Evolutionary conservation across 345 rosid genomes (phyloP).

Genomic region (Hibiscus trionum): DNA sequence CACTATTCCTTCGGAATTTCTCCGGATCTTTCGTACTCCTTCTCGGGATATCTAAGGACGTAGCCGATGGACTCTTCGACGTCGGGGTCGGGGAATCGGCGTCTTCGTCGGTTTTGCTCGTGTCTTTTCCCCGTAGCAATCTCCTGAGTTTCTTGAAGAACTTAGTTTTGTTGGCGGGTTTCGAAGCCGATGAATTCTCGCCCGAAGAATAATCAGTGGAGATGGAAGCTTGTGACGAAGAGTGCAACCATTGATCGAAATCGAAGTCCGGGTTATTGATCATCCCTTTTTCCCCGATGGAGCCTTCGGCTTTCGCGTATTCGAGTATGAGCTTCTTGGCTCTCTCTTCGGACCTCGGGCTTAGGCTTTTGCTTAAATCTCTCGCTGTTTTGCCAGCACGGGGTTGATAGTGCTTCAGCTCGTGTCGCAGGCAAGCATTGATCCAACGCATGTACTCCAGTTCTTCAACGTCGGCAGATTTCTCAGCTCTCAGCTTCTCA

Average conservation of each 20-base stretch:
- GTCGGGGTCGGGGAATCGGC: constrained; percentile 20
- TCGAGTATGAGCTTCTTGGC: constrained; percentile 80
- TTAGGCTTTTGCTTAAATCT: constrained; percentile 71
- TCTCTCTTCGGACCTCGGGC: constrained; percentile 68
- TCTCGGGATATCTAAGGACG: constrained; percentile 49
- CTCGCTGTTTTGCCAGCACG: constrained; percentile 69
- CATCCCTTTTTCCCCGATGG: constrained; percentile 26
- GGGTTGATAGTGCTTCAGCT: constrained; percentile 66
- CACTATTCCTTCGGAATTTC: constrained; percentile 19
- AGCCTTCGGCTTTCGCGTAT: constrained; percentile 52
- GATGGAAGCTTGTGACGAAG: constrained; percentile 41
- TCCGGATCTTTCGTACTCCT: constrained; percentile 25
- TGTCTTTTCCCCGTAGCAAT: constrained; percentile 59
- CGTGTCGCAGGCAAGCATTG: constrained; percentile 82
- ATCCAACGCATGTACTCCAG: constrained; percentile 85
- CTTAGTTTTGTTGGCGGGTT: constrained; percentile 36
- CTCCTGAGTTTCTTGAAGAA: constrained; percentile 54
- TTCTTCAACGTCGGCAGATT: constrained; percentile 66
- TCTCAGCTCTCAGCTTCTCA: constrained; percentile 60
- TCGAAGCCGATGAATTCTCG: constrained; percentile 27
- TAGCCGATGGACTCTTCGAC: constrained; percentile 25
- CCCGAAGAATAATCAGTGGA: constrained; percentile 37
- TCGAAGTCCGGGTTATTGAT: constrained; percentile 29
- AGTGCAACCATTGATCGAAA: constrained; percentile 45
- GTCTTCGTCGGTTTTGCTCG: constrained; percentile 29